These are phyloP conservation scores for Polytrichum formosum DNA, from an alignment of 225 moss, liverwort and hornwort genomes.

Conservation along the genomic window DNA sequence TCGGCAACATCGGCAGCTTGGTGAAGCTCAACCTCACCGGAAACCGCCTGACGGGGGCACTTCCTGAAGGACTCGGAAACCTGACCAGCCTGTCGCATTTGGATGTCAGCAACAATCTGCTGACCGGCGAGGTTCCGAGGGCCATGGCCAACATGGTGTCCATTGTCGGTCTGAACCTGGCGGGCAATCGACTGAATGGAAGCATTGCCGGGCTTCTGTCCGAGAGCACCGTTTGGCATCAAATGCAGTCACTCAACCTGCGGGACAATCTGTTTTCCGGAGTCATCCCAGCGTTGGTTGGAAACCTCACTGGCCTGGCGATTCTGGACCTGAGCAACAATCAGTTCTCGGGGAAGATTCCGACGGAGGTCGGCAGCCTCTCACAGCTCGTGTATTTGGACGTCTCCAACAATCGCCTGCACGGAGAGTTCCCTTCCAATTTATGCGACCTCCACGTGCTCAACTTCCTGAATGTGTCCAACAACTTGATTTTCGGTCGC, in stretches of 20 bases:
- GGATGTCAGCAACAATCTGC: conserved; percentile 68
- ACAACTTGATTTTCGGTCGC: conserved; percentile 41
- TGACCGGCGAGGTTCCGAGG: conserved; percentile 53
- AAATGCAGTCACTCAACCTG: conserved; percentile 46
- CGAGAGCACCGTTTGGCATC: conserved; percentile 32
- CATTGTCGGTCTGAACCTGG: conserved; percentile 54
- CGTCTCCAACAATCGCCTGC: conserved; percentile 64
- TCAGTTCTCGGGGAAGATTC: conserved; percentile 45
- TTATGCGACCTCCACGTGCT: conserved; percentile 33
- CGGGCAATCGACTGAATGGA: conserved; percentile 55
- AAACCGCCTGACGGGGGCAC: conserved; percentile 55
- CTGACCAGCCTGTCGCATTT: conserved; percentile 59
- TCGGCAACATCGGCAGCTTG: conserved; percentile 62
- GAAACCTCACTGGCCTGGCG: conserved; percentile 48
- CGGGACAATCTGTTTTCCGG: conserved; percentile 50
- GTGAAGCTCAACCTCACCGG: conserved; percentile 74
- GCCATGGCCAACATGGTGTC: conserved; percentile 56
- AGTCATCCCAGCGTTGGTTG: conserved; percentile 41
- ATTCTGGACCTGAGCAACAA: conserved; percentile 62
- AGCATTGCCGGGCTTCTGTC: conserved; percentile 46
- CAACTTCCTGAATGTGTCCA: conserved; percentile 40
- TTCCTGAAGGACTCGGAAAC: conserved; percentile 63
- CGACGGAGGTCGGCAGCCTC: conserved; percentile 47
- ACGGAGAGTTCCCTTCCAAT: conserved; percentile 62
- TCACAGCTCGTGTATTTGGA: conserved; percentile 45